Conservation (phyloP, 2,329 filamentous ascomycete genomes). For the Fusarium nanum region DNA sequence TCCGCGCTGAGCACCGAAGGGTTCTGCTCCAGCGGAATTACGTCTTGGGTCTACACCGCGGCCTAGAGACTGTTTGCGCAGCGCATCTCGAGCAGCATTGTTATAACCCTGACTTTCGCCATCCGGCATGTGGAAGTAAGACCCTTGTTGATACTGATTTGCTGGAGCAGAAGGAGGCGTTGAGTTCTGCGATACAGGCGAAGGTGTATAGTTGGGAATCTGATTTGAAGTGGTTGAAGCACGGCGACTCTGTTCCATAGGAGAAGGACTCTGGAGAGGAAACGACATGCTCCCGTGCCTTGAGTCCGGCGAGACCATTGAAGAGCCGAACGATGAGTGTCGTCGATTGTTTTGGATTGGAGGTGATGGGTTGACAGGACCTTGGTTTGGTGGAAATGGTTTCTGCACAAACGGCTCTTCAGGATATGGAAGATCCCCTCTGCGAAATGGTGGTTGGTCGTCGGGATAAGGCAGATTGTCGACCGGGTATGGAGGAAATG, state of each 20-base stretch:
- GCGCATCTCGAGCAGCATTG: slow-evolving; percentile 36
- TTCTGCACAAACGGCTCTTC: slow-evolving; percentile 25
- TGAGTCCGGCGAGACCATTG: slow-evolving; percentile 46
- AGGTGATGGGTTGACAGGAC: not conserved
- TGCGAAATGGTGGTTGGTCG: slow-evolving; percentile 1
- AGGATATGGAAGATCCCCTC: slow-evolving; percentile 21
- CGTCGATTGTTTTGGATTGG: slow-evolving; percentile 28
- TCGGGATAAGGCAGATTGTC: slow-evolving; percentile 32
- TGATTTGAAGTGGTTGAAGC: slow-evolving; percentile 35
- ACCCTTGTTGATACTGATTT: slow-evolving; percentile 31
- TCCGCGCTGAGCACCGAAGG: slow-evolving; percentile 18
- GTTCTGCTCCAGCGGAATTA: slow-evolving; percentile 37
- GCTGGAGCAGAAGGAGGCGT: slow-evolving; percentile 30
- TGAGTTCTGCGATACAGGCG: slow-evolving; percentile 42
- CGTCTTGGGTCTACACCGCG: slow-evolving; percentile 39
- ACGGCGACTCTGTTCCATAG: slow-evolving; percentile 43
- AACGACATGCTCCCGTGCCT: slow-evolving; percentile 45
- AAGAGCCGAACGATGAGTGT: slow-evolving; percentile 44
- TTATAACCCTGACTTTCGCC: slow-evolving; percentile 39
- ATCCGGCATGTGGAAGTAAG: slow-evolving; percentile 38
- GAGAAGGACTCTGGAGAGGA: slow-evolving; percentile 47
- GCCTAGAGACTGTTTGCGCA: slow-evolving; percentile 41
- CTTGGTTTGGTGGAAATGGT: not conserved
- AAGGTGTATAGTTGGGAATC: slow-evolving; percentile 37
- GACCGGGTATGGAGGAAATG: slow-evolving; percentile 32